Base-by-base conservation (phyloP, 2,329 filamentous ascomycete species). In the Aspergillus flavus region DNA sequence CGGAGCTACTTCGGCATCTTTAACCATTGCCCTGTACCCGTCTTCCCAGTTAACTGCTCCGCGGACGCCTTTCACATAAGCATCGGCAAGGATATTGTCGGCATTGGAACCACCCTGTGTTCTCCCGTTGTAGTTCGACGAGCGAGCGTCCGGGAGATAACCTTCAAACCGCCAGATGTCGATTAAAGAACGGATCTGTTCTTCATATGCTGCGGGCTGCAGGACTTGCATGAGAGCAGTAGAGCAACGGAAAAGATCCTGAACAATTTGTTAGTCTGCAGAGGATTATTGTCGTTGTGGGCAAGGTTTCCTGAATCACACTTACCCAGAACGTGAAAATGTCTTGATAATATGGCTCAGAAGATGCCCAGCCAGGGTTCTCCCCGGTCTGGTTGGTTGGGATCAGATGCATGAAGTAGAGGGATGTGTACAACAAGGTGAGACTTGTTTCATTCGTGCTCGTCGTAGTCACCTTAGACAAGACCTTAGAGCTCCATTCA, bases 51-150 rank as follows among this genome's bases (percentile, higher is more conserved):
- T 80, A 50, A 92, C 79, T 4, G 78, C 78, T 5, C 87, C 88
- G 14, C 73, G 73, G 4, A 90, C 80, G 0, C 88, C 88, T 73
- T 92, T 92, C 34, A 91, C 83, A 65, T 86, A 92, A 0, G 89
- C 90, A 70, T 92, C 90, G 2, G 89, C 89, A 19, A 92, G 84
- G 4, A 92, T 84, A 61, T 90, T 91, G 72, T 92, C 89, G 4
- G 86, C 85, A 69, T 91, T 91, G 14, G 85, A 89, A 9, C 90
- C 90, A 12, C 88, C 89, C 72, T 92, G 89, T 0, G 87, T 86
- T 19, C 86, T 85, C 11, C 90, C 90, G 65, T 91, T 92, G 78
- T 81, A 89, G 74, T 91, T 88, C 1, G 86, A 89, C 0, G 87
- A 90, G 12, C 89, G 85, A 0, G 82, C 89, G 68, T 91, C 88